Evolutionary conservation across 208 protist species (phyloP), one percentile per base, ranked within the genome.

Genomic region (Crithidia bombi): DNA sequence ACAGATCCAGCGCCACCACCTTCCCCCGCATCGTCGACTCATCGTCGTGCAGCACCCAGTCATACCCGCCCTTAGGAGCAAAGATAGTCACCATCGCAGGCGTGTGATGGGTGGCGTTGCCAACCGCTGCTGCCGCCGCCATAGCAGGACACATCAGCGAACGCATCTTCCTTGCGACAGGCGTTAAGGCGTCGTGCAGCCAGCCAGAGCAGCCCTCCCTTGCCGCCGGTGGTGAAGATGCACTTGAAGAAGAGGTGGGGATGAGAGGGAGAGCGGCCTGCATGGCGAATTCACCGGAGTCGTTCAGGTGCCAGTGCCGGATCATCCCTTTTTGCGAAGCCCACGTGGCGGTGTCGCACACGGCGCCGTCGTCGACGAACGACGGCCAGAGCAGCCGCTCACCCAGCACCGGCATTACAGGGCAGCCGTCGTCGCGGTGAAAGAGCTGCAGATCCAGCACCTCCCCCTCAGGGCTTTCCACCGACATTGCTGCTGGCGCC

Each of bases 11-110:
- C 21, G 75, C 63, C 23, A 78, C 82, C 32, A 96, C 79, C 52
- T 81, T 89, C 23, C 82, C 80, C 44, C 44, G 63, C 43, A 83
- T 70, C 36, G 65, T 66, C 12, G 79, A 55, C 79, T 96, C 90
- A 43, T 93, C 90, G 59, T 97, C 93, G 68, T 97, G 94, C 55
- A 93, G 69, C 54, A 97, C 94, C 88, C 89, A 95, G 68, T 97
- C 94, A 69, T 97, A 97, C 32, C 86, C 91, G 28, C 82, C 84
- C 35, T 86, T 86, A 7, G 91, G 82, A 0, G 81, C 87, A 52
- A 81, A 96, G 38, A 97, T 68, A 51, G 82, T 87, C 1, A 97
- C 64, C 75, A 94, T 96, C 19, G 85, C 82, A 3, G 69, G 52
- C 30, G 65, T 32, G 19, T 51, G 49, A 41, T 12, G 23, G 26